Evolutionary conservation across 805 yeast genomes (phyloP).

Genomic region (Ogataea henricii): DNA sequence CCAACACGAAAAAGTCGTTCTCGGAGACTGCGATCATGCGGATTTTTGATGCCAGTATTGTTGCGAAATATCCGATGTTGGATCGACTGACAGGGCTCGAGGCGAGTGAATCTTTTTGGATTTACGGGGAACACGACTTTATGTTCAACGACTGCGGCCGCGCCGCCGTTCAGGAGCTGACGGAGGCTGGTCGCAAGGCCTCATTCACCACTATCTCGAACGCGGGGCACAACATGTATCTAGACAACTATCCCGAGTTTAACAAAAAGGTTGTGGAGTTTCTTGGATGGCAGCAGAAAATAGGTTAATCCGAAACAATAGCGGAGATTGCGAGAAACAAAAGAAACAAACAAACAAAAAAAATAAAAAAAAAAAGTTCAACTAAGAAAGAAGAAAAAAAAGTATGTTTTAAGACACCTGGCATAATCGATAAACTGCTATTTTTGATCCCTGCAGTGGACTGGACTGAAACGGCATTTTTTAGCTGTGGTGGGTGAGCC

Average conservation of each 20-base stretch:
- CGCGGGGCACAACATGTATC: constrained; percentile 76
- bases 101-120: constrained; percentile 40
- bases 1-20: constrained; percentile 33
- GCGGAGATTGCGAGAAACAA: background rate
- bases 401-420: background rate
- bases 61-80: constrained; percentile 64
- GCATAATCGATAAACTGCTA: background rate
- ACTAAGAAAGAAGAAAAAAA: background rate
- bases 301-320: constrained; percentile 1
- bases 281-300: constrained; percentile 26
- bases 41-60: constrained; percentile 56
- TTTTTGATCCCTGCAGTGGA: background rate
- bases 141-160: constrained; percentile 68
- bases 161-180: constrained; percentile 38
- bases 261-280: constrained; percentile 46
- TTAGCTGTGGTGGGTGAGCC: background rate
- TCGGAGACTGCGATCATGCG: constrained; percentile 45
- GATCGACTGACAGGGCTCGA: constrained; percentile 50
- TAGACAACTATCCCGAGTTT: constrained; percentile 62
- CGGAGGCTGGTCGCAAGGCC: constrained; percentile 26
- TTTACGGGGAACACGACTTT: constrained; percentile 75
- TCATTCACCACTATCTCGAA: constrained; percentile 45
- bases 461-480: background rate
- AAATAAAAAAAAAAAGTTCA: background rate
- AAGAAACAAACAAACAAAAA: background rate